Base-by-base conservation (phyloP, 2,329 filamentous ascomycete genomes). In the Coniosporium tulheliwenetii region DNA sequence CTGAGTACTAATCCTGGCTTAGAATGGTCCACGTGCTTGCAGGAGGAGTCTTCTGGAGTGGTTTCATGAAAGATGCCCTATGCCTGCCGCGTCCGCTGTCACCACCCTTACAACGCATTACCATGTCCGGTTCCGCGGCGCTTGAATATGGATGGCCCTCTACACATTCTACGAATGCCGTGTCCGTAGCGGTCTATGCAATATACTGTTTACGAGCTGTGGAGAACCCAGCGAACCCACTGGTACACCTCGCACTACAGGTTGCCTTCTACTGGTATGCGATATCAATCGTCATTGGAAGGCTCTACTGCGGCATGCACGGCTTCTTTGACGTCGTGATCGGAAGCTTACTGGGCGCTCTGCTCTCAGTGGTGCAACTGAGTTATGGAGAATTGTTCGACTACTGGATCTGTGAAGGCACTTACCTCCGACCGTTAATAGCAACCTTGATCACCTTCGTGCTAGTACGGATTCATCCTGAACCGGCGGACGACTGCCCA, bases 241-340 rank as follows among this genome's bases (percentile, higher is more conserved):
- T 12, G 13, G 69, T 74, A 1, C 79, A 75, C 49, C 46, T 78
- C 3, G 60, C 70, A 3, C 64, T 93, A 19, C 81, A 91, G 55
- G 59, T 62, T 5, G 59, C 84, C 5, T 78, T 81, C 34, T 93
- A 91, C 59, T 79, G 85, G 50, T 98, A 96, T 56, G 85, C 84
- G 30, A 64, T 76, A 10, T 95, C 89, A 19, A 96, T 98, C 54
- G 74, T 95, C 34, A 66, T 96, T 46, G 91, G 91, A 5, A 78
- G 91, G 14, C 68, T 98, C 31, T 96, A 98, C 65, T 98, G 91
- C 56, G 91, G 91, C 45, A 98, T 98, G 91, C 91, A 98, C 62
- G 91, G 91, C 9, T 94, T 96, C 62, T 69, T 91, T 36, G 91
- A 98, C 59, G 86, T 96, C 16, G 63, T 91, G 10, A 61, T 91